These are phyloP conservation scores for Pyricularia sp. DNA, from an alignment of 2,329 filamentous ascomycete species.

Conservation along the genomic window DNA sequence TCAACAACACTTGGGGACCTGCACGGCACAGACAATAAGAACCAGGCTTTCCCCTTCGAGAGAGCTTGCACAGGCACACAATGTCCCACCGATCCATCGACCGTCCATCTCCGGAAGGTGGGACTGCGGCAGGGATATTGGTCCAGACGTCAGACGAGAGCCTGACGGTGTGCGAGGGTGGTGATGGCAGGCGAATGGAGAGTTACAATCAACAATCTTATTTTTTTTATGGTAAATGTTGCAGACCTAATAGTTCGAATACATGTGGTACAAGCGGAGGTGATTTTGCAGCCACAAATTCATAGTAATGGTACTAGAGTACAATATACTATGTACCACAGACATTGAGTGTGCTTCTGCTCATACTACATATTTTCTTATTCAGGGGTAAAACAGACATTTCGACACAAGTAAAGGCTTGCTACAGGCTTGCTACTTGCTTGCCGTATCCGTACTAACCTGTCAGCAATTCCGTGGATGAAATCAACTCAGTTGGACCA, in stretches of 20 bases:
- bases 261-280: neutral
- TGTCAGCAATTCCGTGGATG: neutral
- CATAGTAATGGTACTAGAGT: neutral
- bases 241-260: neutral
- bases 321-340: neutral
- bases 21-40: neutral
- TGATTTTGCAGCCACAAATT: neutral
- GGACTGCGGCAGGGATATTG: neutral
- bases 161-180: neutral
- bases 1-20: neutral
- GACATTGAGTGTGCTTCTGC: neutral
- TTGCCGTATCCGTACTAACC: neutral
- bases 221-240: neutral
- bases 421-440: neutral
- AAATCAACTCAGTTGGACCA: neutral
- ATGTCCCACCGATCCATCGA: conserved; percentile 4
- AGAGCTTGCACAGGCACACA: neutral
- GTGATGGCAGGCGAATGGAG: neutral
- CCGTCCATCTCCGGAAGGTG: neutral
- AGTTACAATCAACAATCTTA: neutral
- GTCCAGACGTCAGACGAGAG: neutral
- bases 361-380: neutral
- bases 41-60: neutral
- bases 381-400: neutral
- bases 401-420: neutral